Percentiles rank a stretch among this genome's conserved stretches.
These are phyloP conservation scores for Botryosphaeria dothidea DNA, from an alignment of 2,329 filamentous ascomycete species.

Conservation along the genomic window DNA sequence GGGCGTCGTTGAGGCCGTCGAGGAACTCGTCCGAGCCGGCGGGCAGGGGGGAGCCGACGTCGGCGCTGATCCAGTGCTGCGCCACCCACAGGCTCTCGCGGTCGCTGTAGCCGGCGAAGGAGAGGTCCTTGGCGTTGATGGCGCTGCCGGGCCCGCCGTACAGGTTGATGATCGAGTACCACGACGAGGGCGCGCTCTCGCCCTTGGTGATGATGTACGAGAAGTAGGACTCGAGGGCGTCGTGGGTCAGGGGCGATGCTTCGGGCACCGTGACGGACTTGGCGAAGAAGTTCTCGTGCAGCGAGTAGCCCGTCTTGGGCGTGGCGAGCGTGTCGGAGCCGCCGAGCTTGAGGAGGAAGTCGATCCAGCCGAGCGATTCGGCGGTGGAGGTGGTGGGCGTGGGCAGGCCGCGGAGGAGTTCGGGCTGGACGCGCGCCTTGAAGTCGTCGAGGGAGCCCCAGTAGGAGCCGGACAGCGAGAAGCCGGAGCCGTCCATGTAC, in stretches of 20 bases:
- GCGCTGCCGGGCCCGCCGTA: constrained; percentile 39
- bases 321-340: constrained; percentile 30
- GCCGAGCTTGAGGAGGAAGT: constrained; percentile 45
- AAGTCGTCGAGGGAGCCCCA: constrained; percentile 40
- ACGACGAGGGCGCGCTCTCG: constrained; percentile 25
- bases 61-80: constrained; percentile 33
- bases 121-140: constrained; percentile 36
- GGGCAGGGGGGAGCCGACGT: constrained; percentile 28
- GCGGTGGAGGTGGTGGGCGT: constrained; percentile 27
- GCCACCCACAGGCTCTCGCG: constrained; percentile 40
- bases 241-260: constrained; percentile 30
- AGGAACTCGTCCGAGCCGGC: constrained; percentile 39
- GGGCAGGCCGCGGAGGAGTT: constrained; percentile 40
- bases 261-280: constrained; percentile 44
- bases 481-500: constrained; percentile 40
- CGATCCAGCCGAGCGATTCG: constrained; percentile 31
- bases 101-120: constrained; percentile 38
- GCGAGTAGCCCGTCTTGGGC: constrained; percentile 36
- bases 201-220: constrained; percentile 31
- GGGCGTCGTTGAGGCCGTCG: constrained; percentile 44
- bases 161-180: constrained; percentile 41
- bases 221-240: constrained; percentile 31
- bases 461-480: constrained; percentile 43
- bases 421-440: constrained; percentile 39
- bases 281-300: constrained; percentile 43